phyloP scores from a whole-genome alignment of 2,329 filamentous ascomycete species.

The Alternaria consortialis region DNA sequence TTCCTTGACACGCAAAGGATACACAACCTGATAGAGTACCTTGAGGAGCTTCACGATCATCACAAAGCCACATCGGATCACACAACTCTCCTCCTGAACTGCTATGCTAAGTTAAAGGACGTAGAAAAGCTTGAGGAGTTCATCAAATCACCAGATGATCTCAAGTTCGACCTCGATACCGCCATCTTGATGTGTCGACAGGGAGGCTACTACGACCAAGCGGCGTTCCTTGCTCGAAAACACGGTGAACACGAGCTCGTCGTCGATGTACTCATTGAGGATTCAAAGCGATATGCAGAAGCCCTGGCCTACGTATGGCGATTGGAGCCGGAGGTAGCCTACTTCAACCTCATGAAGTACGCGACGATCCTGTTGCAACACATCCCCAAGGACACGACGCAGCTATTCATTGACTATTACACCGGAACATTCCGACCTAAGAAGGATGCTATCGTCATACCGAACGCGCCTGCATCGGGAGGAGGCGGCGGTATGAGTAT shows the following conservation, averaged over 20 bases:
- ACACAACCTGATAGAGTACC: conserved; percentile 95
- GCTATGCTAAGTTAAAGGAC: conserved; percentile 97
- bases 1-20: conserved; percentile 97
- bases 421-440: conserved; percentile 82
- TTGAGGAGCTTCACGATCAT: conserved; percentile 95
- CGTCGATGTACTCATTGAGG: conserved; percentile 94
- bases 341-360: conserved; percentile 92
- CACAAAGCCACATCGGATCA: conserved; percentile 94
- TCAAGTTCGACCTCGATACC: conserved; percentile 96
- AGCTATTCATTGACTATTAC: conserved; percentile 94
- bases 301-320: conserved; percentile 92
- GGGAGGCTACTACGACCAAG: conserved; percentile 95
- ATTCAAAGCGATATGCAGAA: conserved; percentile 88
- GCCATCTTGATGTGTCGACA: conserved; percentile 98
- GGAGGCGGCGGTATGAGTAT: conserved; percentile 51
- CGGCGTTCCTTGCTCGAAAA: conserved; percentile 92
- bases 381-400: conserved; percentile 81
- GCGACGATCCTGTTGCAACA: conserved; percentile 89
- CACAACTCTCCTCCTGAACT: conserved; percentile 92
- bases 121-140: conserved; percentile 96
- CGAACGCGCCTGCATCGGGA: conserved; percentile 58
- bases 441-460: conserved; percentile 66
- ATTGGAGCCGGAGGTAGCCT: conserved; percentile 80
- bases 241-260: conserved; percentile 94
- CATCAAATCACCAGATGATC: conserved; percentile 91